Evolutionary conservation across 2,329 filamentous ascomycete species (phyloP), one percentile per base, ranked within the genome.

Genomic region (Diaporthe longicolla): DNA sequence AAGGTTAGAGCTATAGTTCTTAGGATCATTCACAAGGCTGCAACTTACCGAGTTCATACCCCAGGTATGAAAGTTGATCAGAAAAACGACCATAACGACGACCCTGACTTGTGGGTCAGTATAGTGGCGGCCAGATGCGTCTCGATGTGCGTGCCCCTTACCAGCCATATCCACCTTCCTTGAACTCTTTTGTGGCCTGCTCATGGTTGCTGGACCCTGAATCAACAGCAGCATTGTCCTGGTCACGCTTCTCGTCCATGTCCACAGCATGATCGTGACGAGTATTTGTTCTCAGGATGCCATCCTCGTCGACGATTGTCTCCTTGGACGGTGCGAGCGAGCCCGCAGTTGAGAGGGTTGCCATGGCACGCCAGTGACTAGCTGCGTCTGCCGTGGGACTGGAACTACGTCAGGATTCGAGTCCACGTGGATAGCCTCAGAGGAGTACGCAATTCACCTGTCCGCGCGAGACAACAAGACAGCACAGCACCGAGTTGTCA

Each of bases 61-160:
- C 93, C 93, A 95, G 0, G 93, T 94, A 79, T 94, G 92, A 10
- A 87, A 90, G 79, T 93, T 93, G 73, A 93, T 87, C 75, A 90
- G 81, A 68, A 88, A 86, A 75, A 87, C 84, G 52, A 85, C 86
- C 3, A 84, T 78, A n/a, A 90, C 87, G 71, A 90, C 90, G 29
- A 91, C 86, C 85, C 85, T 86, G 10, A 50, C 5, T 26, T 52
- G n/a, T 37, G 45, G 29, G 32, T 68, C 32, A 68, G 63, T n/a
- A 45, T 21, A 48, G n/a, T 26, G 37, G 37, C 52, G 35, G 29
- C 17, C 45, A 35, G 40, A 26, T 29, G 8, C n/a, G 43, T 24
- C 79, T 68, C 29, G n/a, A 24, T 26, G 15, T 37, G 26, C 26
- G 13, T 26, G 5, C 13, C 2, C 26, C 83, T 74, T 58, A 87